These are phyloP conservation scores for Eimeria necatrix DNA, from an alignment of 169 alveolate genomes.

Conservation along the genomic window DNA sequence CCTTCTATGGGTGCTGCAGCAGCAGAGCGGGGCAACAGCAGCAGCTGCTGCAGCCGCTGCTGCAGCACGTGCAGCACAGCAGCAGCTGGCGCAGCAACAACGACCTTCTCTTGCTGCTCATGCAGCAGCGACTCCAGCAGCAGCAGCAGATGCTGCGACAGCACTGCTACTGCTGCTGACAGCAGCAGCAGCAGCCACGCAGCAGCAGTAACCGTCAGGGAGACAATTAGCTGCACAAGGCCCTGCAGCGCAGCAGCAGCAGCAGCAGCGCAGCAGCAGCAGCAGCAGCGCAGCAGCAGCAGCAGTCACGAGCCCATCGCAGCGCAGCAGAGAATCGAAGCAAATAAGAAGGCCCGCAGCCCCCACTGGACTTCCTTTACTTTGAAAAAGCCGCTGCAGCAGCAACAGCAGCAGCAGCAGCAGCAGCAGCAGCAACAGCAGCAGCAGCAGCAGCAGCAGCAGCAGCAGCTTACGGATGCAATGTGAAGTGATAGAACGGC, in stretches of 20 bases:
- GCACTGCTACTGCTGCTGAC: not conserved
- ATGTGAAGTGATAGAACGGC: not conserved
- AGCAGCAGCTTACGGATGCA: not conserved
- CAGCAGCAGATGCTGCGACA: constrained; percentile 8
- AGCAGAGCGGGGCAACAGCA: not conserved
- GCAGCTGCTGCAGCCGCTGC: constrained; percentile 47
- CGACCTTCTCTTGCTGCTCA: not conserved
- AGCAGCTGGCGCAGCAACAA: constrained; percentile 6
- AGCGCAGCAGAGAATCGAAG: not conserved
- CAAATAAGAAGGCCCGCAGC: not conserved
- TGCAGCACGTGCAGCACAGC: constrained; percentile 35
- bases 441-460: not conserved
- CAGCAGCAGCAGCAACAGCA: not conserved
- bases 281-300: too few relatives aligned
- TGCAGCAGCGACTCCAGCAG: not conserved
- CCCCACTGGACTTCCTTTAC: not conserved
- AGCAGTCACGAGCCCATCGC: not conserved
- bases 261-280: too few relatives aligned
- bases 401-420: not conserved
- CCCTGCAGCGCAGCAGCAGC: constrained; percentile 3
- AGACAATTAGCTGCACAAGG: not conserved
- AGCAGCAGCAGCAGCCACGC: constrained; percentile 43
- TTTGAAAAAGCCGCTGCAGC: not conserved
- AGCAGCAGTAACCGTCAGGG: not conserved
- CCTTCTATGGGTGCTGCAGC: not conserved